Base-by-base conservation (phyloP, 2,329 filamentous ascomycete species). In the Pseudocercospora eumusae region DNA sequence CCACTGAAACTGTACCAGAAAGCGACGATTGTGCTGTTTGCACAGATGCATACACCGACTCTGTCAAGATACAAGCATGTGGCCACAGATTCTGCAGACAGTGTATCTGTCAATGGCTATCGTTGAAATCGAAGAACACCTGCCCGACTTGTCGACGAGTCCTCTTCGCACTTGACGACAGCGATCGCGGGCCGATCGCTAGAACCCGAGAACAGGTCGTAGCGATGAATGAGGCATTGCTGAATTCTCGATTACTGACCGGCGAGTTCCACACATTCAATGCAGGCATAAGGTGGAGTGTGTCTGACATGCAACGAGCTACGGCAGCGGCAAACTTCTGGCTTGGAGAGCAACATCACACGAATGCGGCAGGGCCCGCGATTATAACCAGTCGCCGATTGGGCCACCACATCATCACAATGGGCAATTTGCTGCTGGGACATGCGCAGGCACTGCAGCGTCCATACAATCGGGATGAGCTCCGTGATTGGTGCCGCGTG, bases 41-140 rank as follows among this genome's bases (percentile, higher is more conserved):
- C 55, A 42, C 36, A 10, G 55, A 61, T n/a, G 21, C 33, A 13
- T 59, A 55, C 23, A 57, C 50, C 8, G 55, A 59, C 11, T 56
- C 62, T 18, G 53, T 61, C 42, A 44, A 52, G 21, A 44, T 64
- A 11, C 9, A 25, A 11, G 55, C 50, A n/a, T 64, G 62, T 40
- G 56, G 58, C n/a, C 62, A 64, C 31, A 57, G 18, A 11, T 64
- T 64, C 25, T 64, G 62, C 52, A 59, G 50, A 13, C 4, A 25
- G 20, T 64, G 62, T 36, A 64, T 64, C 45, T 57, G 49, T 33
- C 59, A 59, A 47, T 64, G 62, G 62, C 59, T 64, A 10, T 31
- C 49, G 7, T 20, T 52, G n/a, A 50, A 33, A 28, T 53, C 20
- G 56, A 61, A 56, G 25, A 59, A 61, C 44, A 64, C 59, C 25